phyloP scores from a whole-genome alignment of 805 yeast genomes.

The Sporopachydermia quercuum region DNA sequence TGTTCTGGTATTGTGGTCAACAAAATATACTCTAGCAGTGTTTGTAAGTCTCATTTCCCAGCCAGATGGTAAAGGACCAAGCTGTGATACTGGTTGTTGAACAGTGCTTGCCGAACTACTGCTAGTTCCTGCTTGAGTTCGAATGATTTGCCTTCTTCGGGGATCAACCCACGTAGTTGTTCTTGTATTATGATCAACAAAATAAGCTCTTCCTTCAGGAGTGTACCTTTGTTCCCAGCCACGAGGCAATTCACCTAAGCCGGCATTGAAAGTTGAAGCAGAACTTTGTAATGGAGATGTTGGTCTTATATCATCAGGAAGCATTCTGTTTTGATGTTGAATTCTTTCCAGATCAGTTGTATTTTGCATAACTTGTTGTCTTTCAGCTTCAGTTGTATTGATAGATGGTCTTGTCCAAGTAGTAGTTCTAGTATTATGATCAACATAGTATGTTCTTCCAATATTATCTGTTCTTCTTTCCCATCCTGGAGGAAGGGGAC shows the following conservation, averaged over 20 bases:
- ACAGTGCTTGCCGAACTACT: conserved; percentile 43
- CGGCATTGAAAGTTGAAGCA: conserved; percentile 49
- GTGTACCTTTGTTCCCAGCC: conserved; percentile 99
- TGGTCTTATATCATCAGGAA: conserved; percentile 42
- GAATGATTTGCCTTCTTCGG: conserved; percentile 93
- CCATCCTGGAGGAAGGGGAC: conserved; percentile 97
- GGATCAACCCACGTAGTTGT: conserved; percentile 99
- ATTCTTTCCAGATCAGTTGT: conserved; percentile 78
- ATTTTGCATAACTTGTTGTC: conserved; percentile 30
- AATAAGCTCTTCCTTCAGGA: conserved; percentile 96
- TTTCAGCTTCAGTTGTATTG: conserved; percentile 65
- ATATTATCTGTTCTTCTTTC: conserved; percentile 95
- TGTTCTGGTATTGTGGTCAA: conserved; percentile 97
- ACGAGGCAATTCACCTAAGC: conserved; percentile 90
- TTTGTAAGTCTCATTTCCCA: conserved; percentile 99
- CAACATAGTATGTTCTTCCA: conserved; percentile 96
- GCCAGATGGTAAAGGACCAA: conserved; percentile 96
- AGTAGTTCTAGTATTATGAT: conserved; percentile 93
- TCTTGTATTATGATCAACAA: conserved; percentile 98
- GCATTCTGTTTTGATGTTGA: conserved; percentile 79
- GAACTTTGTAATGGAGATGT: neutral
- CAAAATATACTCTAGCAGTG: conserved; percentile 96
- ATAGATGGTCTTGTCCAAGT: conserved; percentile 97
- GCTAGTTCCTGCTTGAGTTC: conserved; percentile 64
- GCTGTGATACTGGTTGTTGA: conserved; percentile 93